These are phyloP conservation scores for Zygosaccharomyces kombuchaensis DNA, from an alignment of 805 yeast genomes.

Conservation along the genomic window DNA sequence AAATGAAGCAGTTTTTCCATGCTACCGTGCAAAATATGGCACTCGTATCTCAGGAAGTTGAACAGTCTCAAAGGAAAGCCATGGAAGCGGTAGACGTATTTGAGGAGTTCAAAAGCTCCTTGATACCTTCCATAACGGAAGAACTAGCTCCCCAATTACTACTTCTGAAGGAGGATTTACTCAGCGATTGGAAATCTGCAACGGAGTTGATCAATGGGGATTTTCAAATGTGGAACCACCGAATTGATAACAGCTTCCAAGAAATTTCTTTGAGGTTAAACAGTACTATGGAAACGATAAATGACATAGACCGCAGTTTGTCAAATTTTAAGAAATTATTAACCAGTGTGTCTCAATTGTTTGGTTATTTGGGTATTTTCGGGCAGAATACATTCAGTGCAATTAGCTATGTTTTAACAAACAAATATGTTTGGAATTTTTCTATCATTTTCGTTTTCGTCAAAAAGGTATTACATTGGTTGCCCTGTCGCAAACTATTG, in stretches of 20 bases:
- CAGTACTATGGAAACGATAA: constrained; percentile 13
- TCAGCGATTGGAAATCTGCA: constrained; percentile 14
- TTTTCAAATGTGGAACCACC: constrained; percentile 17
- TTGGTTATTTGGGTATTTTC: constrained; percentile 3
- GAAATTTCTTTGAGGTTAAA: constrained; percentile 15
- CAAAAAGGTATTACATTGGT: not conserved
- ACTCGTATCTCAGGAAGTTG: constrained; percentile 10
- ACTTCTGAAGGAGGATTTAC: constrained; percentile 28
- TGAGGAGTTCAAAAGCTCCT: constrained; percentile 8
- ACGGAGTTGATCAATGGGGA: constrained; percentile 13
- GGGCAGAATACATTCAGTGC: constrained; percentile 1
- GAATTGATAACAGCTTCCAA: constrained; percentile 13
- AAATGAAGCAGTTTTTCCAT: constrained; percentile 6
- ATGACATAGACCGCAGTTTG: constrained; percentile 14
- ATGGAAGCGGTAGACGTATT: constrained; percentile 12
- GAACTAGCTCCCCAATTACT: constrained; percentile 30
- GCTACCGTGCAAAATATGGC: constrained; percentile 6
- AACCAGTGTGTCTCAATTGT: constrained; percentile 1
- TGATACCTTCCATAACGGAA: constrained; percentile 13
- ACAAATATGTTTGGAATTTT: constrained; percentile 6
- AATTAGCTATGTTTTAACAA: not conserved
- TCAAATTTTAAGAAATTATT: constrained; percentile 8
- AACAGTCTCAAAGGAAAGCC: constrained; percentile 12
- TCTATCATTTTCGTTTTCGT: not conserved
- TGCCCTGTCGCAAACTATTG: not conserved